Conservation (phyloP, 306 rosid species). For the Cucumis sativus region DNA sequence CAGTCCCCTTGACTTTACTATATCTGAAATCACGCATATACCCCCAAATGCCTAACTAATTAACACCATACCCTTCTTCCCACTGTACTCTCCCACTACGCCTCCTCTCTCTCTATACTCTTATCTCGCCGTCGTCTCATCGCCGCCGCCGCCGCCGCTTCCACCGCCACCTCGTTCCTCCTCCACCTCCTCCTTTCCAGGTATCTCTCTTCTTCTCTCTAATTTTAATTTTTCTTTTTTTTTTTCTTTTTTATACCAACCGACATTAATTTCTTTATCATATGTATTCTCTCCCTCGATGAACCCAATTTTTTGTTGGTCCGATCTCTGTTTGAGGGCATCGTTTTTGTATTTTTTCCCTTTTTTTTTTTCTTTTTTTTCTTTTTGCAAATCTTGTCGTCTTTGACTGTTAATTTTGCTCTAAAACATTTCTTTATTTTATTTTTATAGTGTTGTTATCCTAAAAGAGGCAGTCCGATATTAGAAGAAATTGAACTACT, state of each 20-base stretch:
- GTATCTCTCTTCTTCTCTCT: constrained; percentile 1
- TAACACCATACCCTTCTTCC: constrained; percentile 4
- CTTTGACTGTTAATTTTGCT: background rate
- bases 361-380: background rate
- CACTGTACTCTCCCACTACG: constrained; percentile 6
- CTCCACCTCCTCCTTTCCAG: background rate
- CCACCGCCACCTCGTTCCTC: background rate
- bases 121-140: background rate
- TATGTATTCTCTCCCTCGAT: background rate
- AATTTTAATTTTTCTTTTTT: background rate
- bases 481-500: background rate
- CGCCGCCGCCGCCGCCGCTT: background rate
- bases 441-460: background rate
- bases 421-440: background rate
- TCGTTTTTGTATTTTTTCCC: background rate
- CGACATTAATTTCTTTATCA: background rate
- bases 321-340: constrained; percentile 4
- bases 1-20: background rate
- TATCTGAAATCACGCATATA: background rate
- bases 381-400: background rate
- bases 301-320: background rate
- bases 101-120: background rate
- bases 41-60: constrained; percentile 1
- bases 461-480: background rate
- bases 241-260: background rate